Conservation (phyloP, 2,329 filamentous ascomycete species). For the Fusarium luffae region DNA sequence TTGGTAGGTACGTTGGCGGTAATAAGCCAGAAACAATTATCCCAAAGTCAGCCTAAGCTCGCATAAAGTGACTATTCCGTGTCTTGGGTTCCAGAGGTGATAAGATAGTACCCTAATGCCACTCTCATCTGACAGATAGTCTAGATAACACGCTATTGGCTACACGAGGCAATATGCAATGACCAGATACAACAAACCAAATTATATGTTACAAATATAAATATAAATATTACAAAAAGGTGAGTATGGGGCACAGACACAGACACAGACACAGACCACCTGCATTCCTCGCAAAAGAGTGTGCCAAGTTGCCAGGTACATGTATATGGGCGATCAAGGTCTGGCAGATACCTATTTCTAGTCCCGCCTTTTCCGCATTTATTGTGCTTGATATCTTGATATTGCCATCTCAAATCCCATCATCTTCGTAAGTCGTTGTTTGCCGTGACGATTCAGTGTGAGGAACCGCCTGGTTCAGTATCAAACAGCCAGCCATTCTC, state of each 20-base stretch:
- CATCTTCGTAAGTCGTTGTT: constrained; percentile 1
- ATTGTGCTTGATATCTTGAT: neutral
- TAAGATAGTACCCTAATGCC: neutral
- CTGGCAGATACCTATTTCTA: neutral
- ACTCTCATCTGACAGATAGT: neutral
- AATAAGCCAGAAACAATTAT: neutral
- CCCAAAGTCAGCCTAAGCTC: neutral
- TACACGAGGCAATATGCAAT: neutral
- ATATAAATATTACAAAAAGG: neutral
- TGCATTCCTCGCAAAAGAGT: neutral
- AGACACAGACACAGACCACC: neutral
- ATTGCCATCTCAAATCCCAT: neutral
- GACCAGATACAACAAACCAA: neutral
- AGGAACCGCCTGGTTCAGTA: neutral
- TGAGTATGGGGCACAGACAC: neutral
- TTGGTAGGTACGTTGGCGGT: no score
- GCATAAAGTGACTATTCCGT: neutral
- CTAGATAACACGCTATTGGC: neutral
- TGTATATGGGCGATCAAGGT: neutral
- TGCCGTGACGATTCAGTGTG: neutral
- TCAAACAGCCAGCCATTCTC: neutral
- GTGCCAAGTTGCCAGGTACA: neutral
- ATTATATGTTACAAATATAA: neutral
- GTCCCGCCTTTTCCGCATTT: neutral
- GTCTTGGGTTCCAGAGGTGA: neutral